Base-by-base conservation (phyloP, 331 rosid species). In the Spiraea crenata region DNA sequence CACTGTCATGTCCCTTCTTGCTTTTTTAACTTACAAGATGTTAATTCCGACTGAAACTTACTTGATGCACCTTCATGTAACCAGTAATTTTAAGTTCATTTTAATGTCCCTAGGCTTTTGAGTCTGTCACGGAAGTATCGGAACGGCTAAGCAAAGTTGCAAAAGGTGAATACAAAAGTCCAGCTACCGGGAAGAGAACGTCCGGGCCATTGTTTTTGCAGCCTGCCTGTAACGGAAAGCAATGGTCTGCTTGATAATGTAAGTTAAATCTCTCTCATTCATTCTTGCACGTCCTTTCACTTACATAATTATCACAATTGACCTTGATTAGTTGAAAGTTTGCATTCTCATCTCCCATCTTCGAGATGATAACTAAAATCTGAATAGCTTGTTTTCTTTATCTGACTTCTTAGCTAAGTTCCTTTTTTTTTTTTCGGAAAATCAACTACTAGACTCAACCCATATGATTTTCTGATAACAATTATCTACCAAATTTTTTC, bases 101-200 rank as follows among this genome's bases (percentile, higher is more conserved):
- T 64, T 75, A 63, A 80, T 71, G 50, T 66, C 68, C 46, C 14
- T 79, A 90, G 98, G 96, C 99, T 19, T 93, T 93, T 76, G 96
- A 87, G 69, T 66, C 74, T 55, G 92, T 84, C 56, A 76, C 84
- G 79, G 85, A 89, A 60, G 97, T 91, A 37, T 77, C 63, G 79
- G 95, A 91, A 72, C 91, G 89, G 75, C 79, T 93, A 49, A 86
- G 74, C 77, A 85, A 74, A 80, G 74, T 93, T 68, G 85, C 91
- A 10, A 82, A 80, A 69, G 97, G 99, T 44, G 97, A 91, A 63
- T 85, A 80, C 77, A 69, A 75, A 55, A 81, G 84, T 45, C 95
- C 97, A 57, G 86, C 81, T 58, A 59, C 93, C 45, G 96, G 85
- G 71, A 85, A 76, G 79, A 90, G 92, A 88, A 87, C 82, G 79